Evolutionary conservation across 768 basidiomycete genomes (phyloP).

Genomic region (Phylloporus scabripes): DNA sequence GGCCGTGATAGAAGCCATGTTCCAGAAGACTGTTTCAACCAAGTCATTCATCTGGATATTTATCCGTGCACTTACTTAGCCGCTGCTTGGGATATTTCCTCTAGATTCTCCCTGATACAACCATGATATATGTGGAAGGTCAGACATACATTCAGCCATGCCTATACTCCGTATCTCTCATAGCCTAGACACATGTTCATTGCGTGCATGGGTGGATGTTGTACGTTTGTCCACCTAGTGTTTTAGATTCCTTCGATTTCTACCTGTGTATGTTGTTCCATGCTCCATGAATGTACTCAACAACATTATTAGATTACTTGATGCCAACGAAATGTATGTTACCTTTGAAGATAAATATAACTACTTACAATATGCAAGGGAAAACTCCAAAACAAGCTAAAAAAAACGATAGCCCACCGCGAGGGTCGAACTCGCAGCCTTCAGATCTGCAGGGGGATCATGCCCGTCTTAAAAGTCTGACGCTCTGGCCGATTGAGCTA

Average conservation of each 20-base stretch:
- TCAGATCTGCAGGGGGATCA: constrained; percentile 44
- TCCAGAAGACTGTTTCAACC: constrained; percentile 7
- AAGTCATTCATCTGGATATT: constrained; percentile 20
- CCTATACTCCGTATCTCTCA: constrained; percentile 11
- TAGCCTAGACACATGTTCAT: constrained; percentile 5
- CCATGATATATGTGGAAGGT: constrained; percentile 18
- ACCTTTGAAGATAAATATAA: neutral
- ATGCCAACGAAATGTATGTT: constrained; percentile 13
- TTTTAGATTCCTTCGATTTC: constrained; percentile 8
- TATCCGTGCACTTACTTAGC: constrained; percentile 21
- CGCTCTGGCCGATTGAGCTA: constrained; percentile 62
- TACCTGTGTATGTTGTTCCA: constrained; percentile 14
- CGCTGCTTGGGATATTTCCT: constrained; percentile 25
- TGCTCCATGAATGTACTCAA: constrained; percentile 13
- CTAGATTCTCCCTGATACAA: constrained; percentile 23
- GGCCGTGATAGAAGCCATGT: constrained; percentile 17
- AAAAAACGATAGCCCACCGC: constrained; percentile 60
- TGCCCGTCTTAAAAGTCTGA: constrained; percentile 44
- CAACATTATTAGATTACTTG: constrained; percentile 18
- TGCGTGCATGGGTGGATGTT: constrained; percentile 8
- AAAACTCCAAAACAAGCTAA: neutral
- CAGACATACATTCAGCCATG: constrained; percentile 12
- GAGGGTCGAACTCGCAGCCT: constrained; percentile 85
- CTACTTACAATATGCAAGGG: too few relatives aligned
- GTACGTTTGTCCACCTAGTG: constrained; percentile 3